Evolutionary conservation across 2,329 filamentous ascomycete genomes (phyloP).

Genomic region (Arthroderma sp.): DNA sequence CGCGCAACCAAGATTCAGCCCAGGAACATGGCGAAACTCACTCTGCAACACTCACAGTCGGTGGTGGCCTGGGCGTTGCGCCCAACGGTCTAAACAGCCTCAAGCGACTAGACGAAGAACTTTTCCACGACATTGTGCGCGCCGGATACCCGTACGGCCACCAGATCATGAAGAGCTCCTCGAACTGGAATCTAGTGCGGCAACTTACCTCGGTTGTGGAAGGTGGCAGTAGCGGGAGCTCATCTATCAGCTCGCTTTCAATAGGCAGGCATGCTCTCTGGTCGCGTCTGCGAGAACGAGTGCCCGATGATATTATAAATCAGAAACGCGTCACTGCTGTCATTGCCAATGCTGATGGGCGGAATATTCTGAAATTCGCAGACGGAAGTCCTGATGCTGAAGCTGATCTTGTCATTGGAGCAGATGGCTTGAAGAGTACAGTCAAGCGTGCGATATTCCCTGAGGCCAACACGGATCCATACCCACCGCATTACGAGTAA

Average conservation of each 20-base stretch:
- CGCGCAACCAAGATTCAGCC: constrained; percentile 12
- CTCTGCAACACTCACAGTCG: constrained; percentile 25
- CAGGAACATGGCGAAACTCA: constrained; percentile 13
- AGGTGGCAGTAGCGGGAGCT: constrained; percentile 3
- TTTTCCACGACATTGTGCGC: constrained; percentile 21
- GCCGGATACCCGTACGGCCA: constrained; percentile 22
- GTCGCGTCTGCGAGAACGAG: constrained; percentile 22
- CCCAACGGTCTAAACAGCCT: constrained; percentile 30
- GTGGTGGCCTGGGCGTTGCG: constrained; percentile 26
- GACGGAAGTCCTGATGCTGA: constrained; percentile 21
- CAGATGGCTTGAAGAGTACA: constrained; percentile 29
- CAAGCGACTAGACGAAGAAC: constrained; percentile 22
- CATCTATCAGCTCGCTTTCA: constrained; percentile 21
- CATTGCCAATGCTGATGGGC: constrained; percentile 13
- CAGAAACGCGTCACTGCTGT: constrained; percentile 22
- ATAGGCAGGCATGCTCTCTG: constrained; percentile 28
- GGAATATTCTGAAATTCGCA: constrained; percentile 20
- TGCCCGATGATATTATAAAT: constrained; percentile 23
- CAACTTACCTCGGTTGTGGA: constrained; percentile 11
- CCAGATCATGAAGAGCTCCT: constrained; percentile 22
- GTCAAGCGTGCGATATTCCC: constrained; percentile 26
- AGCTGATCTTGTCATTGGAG: constrained; percentile 31
- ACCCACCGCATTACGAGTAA: constrained; percentile 30
- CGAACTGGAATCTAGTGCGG: constrained; percentile 21
- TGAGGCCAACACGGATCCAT: constrained; percentile 19